Evolutionary conservation across 768 basidiomycete genomes (phyloP).

Genomic region (Tricholoma matsutake): DNA sequence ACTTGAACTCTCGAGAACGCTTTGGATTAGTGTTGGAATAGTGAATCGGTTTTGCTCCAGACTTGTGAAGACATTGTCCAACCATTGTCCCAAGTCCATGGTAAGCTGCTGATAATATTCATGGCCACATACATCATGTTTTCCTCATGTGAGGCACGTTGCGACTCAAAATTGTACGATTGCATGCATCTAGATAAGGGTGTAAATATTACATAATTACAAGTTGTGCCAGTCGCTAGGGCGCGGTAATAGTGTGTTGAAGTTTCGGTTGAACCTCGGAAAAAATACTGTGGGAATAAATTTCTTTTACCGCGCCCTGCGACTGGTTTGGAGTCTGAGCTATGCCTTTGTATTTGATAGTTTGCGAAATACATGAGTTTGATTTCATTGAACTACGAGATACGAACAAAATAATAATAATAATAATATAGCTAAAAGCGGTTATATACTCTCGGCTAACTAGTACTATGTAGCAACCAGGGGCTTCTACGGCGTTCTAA

Average conservation of each 20-base stretch:
- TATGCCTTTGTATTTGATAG: too few relatives aligned
- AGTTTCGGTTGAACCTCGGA: background rate
- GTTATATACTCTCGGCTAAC: too few relatives aligned
- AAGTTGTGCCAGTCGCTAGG: too few relatives aligned
- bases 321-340: background rate
- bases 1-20: background rate
- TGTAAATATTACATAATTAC: background rate
- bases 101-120: background rate
- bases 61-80: background rate
- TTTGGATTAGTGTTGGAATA: background rate
- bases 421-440: too few relatives aligned
- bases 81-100: background rate
- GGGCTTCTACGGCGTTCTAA: too few relatives aligned
- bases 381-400: too few relatives aligned
- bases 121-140: background rate
- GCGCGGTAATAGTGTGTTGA: too few relatives aligned
- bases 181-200: background rate
- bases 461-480: too few relatives aligned
- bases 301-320: background rate
- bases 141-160: background rate
- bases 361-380: too few relatives aligned
- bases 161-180: background rate
- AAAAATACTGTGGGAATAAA: background rate
- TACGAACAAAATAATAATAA: too few relatives aligned
- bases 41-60: background rate